Conservation (phyloP, 2,329 filamentous ascomycete genomes). For the Dryadomyces quercivorus region DNA sequence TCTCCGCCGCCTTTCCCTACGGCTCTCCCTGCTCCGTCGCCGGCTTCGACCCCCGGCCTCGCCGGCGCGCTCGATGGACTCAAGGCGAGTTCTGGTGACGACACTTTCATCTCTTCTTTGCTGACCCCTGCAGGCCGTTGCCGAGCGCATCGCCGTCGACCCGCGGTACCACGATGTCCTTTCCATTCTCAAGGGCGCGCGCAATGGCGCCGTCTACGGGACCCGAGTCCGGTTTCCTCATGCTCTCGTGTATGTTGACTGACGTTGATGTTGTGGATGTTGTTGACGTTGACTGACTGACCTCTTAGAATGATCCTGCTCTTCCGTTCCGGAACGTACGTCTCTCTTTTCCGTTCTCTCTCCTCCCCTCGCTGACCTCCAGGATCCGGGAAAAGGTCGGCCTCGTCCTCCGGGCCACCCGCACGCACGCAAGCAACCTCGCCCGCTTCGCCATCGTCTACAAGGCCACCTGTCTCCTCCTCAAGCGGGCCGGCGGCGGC, state of each 20-base stretch:
- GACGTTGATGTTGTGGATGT: too few relatives aligned
- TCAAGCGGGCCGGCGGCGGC: slow-evolving; percentile 52
- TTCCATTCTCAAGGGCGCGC: slow-evolving; percentile 78
- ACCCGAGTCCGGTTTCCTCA: slow-evolving; percentile 97
- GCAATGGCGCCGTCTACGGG: slow-evolving; percentile 95
- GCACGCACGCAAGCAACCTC: slow-evolving; percentile 82
- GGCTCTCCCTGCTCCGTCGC: not conserved
- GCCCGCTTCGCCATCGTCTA: slow-evolving; percentile 86
- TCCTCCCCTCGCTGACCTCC: not conserved
- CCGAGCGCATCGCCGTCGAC: slow-evolving; percentile 70
- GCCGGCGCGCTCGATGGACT: not conserved
- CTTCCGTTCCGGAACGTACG: slow-evolving; percentile 80
- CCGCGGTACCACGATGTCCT: slow-evolving; percentile 77
- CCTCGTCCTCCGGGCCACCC: slow-evolving; percentile 75
- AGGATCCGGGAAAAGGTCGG: slow-evolving; percentile 62
- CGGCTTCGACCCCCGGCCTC: not conserved
- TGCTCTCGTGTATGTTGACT: slow-evolving; percentile 58
- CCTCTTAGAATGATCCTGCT: slow-evolving; percentile 79
- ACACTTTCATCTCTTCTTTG: not conserved
- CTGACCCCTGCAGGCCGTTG: slow-evolving; percentile 36
- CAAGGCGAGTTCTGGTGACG: not conserved
- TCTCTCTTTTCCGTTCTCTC: slow-evolving; percentile 14
- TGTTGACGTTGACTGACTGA: too few relatives aligned
- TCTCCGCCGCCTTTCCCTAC: not conserved
- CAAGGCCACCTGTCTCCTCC: slow-evolving; percentile 66